Evolutionary conservation across 306 rosid species (phyloP), one percentile per base, ranked within the genome.

Genomic region (Rubus idaeus): DNA sequence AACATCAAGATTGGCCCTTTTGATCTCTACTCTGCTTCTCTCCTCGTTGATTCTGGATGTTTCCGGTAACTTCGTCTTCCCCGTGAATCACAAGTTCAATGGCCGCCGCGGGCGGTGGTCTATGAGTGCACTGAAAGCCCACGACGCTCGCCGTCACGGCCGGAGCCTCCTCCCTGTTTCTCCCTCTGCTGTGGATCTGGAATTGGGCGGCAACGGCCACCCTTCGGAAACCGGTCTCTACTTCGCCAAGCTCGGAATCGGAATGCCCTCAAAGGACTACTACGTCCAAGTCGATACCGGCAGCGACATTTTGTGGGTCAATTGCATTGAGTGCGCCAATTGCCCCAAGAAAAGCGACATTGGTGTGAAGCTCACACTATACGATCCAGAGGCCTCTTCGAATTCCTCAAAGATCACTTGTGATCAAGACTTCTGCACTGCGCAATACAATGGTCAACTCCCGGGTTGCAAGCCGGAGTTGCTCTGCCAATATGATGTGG

Each of bases 261-360:
- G 99, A 26, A 68, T 93, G 67, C 99, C 98, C 69, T n/a, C 87
- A 11, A 85, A 78, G 76, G 90, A 93, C 81, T 96, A 70, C 85
- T 84, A 75, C 67, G 98, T 96, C 61, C 99, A 93, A 81, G 98
- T 96, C 67, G 99, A 96, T 61, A 93, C 99, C 21, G 99, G 99
- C 53, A 96, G 99, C 79, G 98, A 93, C 77, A 71, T 85, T 70
- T 83, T 96, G n/a, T 96, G 99, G 99, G 86, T 96, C 73, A 96
- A 93, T 78, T 91, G 97, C 80, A 56, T 70, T 13, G 99, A 79
- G 78, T 96, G 99, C 86, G 40, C 21, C 23, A 42, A 64, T 14
- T 96, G 99, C 78, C 97, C 98, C 13, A 87, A 30, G 81, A 84
- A 86, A 78, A 93, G 97, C 73, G 84, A 85, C 66, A 85, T 96